Conservation (phyloP, 441 rosid species). For the Populus hybrid region DNA sequence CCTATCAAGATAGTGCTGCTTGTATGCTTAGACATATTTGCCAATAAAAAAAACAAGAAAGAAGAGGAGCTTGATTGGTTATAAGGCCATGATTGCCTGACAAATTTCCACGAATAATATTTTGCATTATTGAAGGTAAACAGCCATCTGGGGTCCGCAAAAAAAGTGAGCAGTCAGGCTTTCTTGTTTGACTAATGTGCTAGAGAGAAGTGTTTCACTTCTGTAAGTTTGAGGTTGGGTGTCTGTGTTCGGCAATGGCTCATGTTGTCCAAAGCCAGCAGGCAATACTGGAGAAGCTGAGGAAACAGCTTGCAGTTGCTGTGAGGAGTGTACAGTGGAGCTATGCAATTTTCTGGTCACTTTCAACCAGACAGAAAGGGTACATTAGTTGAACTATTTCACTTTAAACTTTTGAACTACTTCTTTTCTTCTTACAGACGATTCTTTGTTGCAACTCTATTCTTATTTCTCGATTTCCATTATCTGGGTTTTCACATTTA, state of each 20-base stretch:
- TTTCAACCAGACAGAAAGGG: conserved; percentile 62
- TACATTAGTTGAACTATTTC: conserved; percentile 18
- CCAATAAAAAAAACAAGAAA: background rate
- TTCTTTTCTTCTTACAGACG: background rate
- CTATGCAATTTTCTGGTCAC: conserved; percentile 85
- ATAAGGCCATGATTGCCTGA: background rate
- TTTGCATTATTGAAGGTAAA: background rate
- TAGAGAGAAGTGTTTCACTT: background rate
- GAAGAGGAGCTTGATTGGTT: background rate
- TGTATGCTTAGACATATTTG: background rate
- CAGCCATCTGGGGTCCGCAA: background rate
- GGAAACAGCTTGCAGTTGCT: conserved; percentile 69
- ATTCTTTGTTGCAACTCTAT: conserved; percentile 3
- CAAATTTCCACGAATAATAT: background rate
- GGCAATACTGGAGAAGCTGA: conserved; percentile 40
- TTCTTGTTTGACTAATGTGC: background rate
- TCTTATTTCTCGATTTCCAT: conserved; percentile 9
- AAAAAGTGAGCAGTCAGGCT: background rate
- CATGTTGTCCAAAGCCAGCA: conserved; percentile 29
- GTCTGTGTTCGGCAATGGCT: conserved; percentile 38
- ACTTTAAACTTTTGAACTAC: background rate
- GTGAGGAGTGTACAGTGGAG: conserved; percentile 84
- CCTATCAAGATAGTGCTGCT: background rate
- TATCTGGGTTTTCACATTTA: conserved; percentile 13
- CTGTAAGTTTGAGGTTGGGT: background rate